phyloP scores from a whole-genome alignment of 148 eudicot species.

The Cornus controversa region DNA sequence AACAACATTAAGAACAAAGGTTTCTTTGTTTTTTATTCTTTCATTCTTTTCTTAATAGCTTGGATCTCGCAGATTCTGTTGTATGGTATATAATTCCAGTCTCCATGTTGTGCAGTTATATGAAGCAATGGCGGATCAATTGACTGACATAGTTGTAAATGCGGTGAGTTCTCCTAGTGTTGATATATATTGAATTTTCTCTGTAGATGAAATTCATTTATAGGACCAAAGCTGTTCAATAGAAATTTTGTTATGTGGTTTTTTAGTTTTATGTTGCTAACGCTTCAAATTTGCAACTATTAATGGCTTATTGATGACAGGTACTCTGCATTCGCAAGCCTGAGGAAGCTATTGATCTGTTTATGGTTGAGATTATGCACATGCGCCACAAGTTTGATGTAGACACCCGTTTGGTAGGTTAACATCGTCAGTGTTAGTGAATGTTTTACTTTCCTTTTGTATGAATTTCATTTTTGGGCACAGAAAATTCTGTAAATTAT shows the following conservation, averaged over 20 bases:
- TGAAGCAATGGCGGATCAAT: constrained; percentile 91
- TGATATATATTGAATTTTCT: neutral
- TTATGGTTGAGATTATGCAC: constrained; percentile 99
- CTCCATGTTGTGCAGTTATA: constrained; percentile 51
- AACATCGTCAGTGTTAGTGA: neutral
- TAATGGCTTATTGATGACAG: constrained; percentile 29
- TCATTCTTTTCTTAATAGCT: neutral
- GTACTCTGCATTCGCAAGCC: constrained; percentile 97
- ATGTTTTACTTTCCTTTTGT: neutral
- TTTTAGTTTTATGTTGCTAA: neutral
- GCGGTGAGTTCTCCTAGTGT: constrained; percentile 51
- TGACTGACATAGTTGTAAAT: constrained; percentile 86
- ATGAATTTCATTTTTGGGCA: neutral
- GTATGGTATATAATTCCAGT: neutral
- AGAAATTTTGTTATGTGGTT: neutral
- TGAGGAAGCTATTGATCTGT: constrained; percentile 83
- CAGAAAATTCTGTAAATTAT: neutral
- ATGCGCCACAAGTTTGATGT: constrained; percentile 99
- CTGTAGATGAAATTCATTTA: neutral
- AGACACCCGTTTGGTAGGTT: constrained; percentile 84
- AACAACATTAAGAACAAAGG: constrained; percentile 95
- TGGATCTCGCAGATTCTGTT: neutral
- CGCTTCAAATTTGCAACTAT: neutral
- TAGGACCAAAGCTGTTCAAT: neutral
- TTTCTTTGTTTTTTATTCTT: constrained; percentile 9